These are phyloP conservation scores for Myxozyma mucilagina DNA, from an alignment of 805 yeast species.

Conservation along the genomic window DNA sequence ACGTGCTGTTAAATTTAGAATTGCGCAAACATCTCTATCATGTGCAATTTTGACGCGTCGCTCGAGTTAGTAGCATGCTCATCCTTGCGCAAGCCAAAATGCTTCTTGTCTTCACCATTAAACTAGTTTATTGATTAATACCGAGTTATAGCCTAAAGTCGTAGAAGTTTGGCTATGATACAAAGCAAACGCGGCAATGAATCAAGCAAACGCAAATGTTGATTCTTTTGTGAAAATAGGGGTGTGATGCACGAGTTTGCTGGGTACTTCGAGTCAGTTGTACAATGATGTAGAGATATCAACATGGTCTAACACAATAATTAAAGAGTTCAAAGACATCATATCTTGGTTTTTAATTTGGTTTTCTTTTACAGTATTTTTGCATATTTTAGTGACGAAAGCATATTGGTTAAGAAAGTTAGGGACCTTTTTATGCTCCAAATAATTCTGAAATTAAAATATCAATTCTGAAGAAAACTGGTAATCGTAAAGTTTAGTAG, in stretches of 20 bases:
- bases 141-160: no score
- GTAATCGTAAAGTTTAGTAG: slow-evolving; percentile 57
- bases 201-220: no score
- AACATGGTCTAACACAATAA: slow-evolving; percentile 47
- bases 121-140: no score
- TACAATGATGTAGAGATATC: slow-evolving; percentile 59
- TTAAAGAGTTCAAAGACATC: slow-evolving; percentile 46
- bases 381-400: neutral
- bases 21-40: no score
- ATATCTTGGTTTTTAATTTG: slow-evolving; percentile 69
- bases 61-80: no score
- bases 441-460: slow-evolving; percentile 59
- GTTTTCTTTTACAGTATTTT: slow-evolving; percentile 51
- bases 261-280: slow-evolving; percentile 76
- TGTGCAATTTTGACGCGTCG: no score
- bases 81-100: no score
- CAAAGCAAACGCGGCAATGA: no score
- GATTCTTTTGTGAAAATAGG: slow-evolving; percentile 47
- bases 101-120: no score
- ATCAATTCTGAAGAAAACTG: slow-evolving; percentile 50
- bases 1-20: no score
- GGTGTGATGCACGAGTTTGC: slow-evolving; percentile 69
- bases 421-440: slow-evolving; percentile 41
- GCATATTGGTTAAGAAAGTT: neutral
- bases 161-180: no score